Evolutionary conservation across 805 yeast species (phyloP).

Genomic region (Candida maesae): DNA sequence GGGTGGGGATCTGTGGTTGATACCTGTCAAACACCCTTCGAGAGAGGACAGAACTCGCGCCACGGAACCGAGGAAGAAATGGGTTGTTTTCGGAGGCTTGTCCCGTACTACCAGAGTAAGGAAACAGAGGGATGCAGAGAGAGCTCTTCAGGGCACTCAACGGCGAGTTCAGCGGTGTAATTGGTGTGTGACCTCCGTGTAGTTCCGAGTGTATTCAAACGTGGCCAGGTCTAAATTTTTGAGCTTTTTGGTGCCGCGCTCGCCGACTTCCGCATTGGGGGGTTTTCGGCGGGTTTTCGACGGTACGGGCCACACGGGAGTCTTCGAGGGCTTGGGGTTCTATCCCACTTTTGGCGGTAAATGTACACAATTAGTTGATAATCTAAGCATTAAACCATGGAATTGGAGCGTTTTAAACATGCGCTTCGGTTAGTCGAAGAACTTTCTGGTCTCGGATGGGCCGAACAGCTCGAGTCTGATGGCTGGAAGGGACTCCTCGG

Average conservation of each 20-base stretch:
- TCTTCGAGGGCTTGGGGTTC: too few relatives aligned
- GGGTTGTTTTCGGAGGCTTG: neutral
- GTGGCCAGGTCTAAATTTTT: too few relatives aligned
- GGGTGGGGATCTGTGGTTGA: too few relatives aligned
- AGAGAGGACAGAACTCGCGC: neutral
- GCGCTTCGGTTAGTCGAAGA: slow-evolving; percentile 85
- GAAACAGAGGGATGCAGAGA: neutral
- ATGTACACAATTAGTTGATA: neutral
- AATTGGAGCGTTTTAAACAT: neutral
- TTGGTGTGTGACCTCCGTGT: too few relatives aligned
- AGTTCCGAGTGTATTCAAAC: too few relatives aligned
- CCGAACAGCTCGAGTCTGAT: slow-evolving; percentile 89
- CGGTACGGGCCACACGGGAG: too few relatives aligned
- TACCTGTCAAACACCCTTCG: neutral
- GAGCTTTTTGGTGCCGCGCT: too few relatives aligned
- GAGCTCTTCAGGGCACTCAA: too few relatives aligned
- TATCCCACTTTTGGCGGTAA: too few relatives aligned
- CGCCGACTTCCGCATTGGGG: too few relatives aligned
- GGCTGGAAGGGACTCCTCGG: slow-evolving; percentile 86
- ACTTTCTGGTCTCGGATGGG: slow-evolving; percentile 79
- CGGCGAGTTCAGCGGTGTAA: too few relatives aligned
- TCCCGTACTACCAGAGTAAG: slow-evolving; percentile 1
- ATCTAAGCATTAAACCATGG: slow-evolving; percentile 1
- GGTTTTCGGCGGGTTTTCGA: too few relatives aligned
- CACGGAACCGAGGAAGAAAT: neutral